These are phyloP conservation scores for Aspergillus texensis DNA, from an alignment of 2,329 filamentous ascomycete genomes.

Conservation along the genomic window DNA sequence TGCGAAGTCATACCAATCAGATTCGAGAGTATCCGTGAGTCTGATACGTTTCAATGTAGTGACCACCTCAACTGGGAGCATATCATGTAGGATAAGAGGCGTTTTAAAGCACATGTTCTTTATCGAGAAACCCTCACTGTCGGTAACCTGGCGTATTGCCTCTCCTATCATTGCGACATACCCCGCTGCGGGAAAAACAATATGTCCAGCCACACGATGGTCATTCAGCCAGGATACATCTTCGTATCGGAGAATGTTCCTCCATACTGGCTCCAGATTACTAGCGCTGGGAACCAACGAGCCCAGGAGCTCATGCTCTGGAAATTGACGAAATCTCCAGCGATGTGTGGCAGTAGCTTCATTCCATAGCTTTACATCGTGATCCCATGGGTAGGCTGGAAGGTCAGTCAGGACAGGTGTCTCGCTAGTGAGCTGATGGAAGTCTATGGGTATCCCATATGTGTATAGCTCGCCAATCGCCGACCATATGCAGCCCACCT, in stretches of 20 bases:
- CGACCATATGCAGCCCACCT: not conserved
- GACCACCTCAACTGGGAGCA: slow-evolving; percentile 14
- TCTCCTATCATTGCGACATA: slow-evolving; percentile 30
- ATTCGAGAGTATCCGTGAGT: not conserved
- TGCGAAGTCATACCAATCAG: slow-evolving; percentile 1
- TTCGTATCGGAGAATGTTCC: slow-evolving; percentile 27
- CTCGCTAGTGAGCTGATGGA: not conserved
- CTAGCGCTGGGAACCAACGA: slow-evolving; percentile 27
- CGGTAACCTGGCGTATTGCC: slow-evolving; percentile 20
- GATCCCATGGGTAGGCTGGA: slow-evolving; percentile 49
- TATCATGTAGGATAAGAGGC: slow-evolving; percentile 12
- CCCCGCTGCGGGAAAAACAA: slow-evolving; percentile 28
- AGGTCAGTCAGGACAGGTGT: slow-evolving; percentile 26
- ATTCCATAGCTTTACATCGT: slow-evolving; percentile 42
- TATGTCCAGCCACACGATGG: slow-evolving; percentile 25
- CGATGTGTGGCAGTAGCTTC: slow-evolving; percentile 29
- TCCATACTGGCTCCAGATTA: slow-evolving; percentile 28
- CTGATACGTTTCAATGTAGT: slow-evolving; percentile 13
- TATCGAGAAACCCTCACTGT: slow-evolving; percentile 13
- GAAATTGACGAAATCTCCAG: slow-evolving; percentile 26
- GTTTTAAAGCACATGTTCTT: slow-evolving; percentile 15
- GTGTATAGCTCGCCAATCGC: not conserved
- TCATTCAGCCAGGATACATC: slow-evolving; percentile 35
- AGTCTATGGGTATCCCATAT: not conserved
- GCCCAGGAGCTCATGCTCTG: slow-evolving; percentile 32